A percentile compares a stretch with the other conserved stretches of the same genome.
These are phyloP conservation scores for Gossypium sturtianum DNA, from an alignment of 345 rosid species.

Conservation along the genomic window DNA sequence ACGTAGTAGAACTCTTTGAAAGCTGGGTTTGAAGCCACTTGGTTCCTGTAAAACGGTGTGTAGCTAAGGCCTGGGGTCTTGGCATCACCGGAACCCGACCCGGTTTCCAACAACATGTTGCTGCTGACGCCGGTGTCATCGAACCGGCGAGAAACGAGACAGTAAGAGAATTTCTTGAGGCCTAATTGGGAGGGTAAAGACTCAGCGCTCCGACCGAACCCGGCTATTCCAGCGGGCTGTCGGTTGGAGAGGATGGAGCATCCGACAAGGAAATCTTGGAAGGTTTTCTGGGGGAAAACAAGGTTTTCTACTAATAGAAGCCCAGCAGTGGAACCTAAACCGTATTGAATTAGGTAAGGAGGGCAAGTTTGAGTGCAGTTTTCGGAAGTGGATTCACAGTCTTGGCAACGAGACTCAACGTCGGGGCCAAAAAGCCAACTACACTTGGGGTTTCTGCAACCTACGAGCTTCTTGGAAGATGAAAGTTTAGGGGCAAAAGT, in stretches of 20 bases:
- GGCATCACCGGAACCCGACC: conserved; percentile 29
- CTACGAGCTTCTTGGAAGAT: conserved; percentile 46
- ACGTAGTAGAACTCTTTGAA: conserved; percentile 60
- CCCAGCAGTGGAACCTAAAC: conserved; percentile 71
- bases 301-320: conserved; percentile 53
- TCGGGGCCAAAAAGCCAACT: conserved; percentile 43
- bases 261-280: conserved; percentile 59
- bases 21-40: conserved; percentile 22
- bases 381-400: conserved; percentile 32
- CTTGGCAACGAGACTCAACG: conserved; percentile 34
- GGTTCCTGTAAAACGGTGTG: conserved; percentile 60
- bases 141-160: conserved; percentile 59
- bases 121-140: conserved; percentile 56
- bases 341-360: conserved; percentile 65
- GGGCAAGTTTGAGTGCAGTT: conserved; percentile 72
- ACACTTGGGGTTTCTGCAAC: conserved; percentile 68
- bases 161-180: conserved; percentile 65
- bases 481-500: conserved; percentile 52
- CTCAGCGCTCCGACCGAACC: conserved; percentile 67
- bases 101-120: conserved; percentile 51
- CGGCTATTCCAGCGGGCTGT: conserved; percentile 88
- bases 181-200: conserved; percentile 76
- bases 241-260: conserved; percentile 70
- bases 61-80: conserved; percentile 49
- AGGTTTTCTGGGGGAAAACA: conserved; percentile 35